Evolutionary conservation across 192 early-diverging fungal genomes (phyloP), one percentile per base, ranked within the genome.

Genomic region (Coemansia sp.): DNA sequence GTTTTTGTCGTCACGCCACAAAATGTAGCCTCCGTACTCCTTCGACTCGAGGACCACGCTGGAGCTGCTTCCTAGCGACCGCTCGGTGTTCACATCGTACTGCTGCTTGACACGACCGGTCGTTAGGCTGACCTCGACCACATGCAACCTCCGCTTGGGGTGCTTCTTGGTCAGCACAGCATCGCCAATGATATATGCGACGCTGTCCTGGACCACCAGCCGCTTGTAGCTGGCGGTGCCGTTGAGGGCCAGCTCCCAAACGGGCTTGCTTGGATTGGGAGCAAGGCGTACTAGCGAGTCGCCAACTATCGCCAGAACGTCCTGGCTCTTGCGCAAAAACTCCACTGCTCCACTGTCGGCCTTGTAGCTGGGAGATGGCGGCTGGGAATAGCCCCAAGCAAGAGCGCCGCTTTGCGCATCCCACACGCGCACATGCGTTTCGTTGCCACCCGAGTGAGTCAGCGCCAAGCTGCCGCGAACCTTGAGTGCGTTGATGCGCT

Each of bases 401-500:
- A 82, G 53, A 5, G 41, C 29, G 7, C 68, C 71, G 10, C 49
- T 69, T 30, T 55, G 37, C 3, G 62, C 55, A 32, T 78, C 61
- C 79, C 83, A 86, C 78, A 90, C 90, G 32, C 71, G 80, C 71
- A 74, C 73, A 6, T 65, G 62, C 12, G 72, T 52, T 10, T 59
- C 62, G 64, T 59, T 69, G 24, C 7, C 37, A 5, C 71, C 65
- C 2, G 76, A 75, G 10, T 66, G 69, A 11, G 81, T 79, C 60
- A 83, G 58, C 22, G 62, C 76, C 37, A 61, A 73, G 18, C 45
- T 49, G 59, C 76, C 70, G 44, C 82, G 62, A 32, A 74, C 55
- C 47, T 79, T 70, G 41, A 92, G 74, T 4, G 70, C 64, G 29
- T 75, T 64, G 47, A 96, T 77, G 0, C 71, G 66, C 32, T 93